A percentile compares a stretch with the other conserved stretches of the same genome.
These are phyloP conservation scores for Aphanomyces cochlioides DNA, from an alignment of 352 stramenopile species.

Conservation along the genomic window DNA sequence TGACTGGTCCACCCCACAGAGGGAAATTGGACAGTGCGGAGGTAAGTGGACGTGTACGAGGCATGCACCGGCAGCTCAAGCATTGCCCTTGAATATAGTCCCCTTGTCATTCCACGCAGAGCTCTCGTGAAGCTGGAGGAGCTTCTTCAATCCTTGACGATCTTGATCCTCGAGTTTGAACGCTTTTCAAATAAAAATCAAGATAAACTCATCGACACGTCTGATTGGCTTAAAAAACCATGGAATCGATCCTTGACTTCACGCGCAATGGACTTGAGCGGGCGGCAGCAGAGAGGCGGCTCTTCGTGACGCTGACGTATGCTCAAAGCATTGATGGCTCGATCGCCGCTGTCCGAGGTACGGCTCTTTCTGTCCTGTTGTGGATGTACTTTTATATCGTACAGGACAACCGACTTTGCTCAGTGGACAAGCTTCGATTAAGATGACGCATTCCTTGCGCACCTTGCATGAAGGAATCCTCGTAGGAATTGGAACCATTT, in stretches of 20 bases:
- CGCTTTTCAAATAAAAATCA: background rate
- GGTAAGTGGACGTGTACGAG: no score
- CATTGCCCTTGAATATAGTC: no score
- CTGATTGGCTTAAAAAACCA: slow-evolving; percentile 1
- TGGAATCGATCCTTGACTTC: background rate
- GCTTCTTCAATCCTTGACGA: no score
- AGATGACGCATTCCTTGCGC: slow-evolving; percentile 86
- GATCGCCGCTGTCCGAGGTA: slow-evolving; percentile 61
- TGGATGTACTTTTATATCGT: background rate
- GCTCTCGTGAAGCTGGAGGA: no score
- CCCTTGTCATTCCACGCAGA: no score
- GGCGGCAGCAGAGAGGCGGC: background rate
- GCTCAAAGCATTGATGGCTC: slow-evolving; percentile 88
- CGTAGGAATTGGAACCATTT: slow-evolving; percentile 78
- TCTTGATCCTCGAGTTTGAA: no score
- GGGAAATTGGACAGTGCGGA: no score
- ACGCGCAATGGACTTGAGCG: background rate
- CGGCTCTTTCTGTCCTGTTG: background rate
- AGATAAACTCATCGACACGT: background rate
- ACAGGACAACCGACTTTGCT: slow-evolving; percentile 61
- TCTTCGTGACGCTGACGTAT: slow-evolving; percentile 78
- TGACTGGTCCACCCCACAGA: no score
- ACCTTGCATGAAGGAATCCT: slow-evolving; percentile 85
- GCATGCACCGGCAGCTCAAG: no score
- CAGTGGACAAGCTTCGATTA: slow-evolving; percentile 63